These are phyloP conservation scores for Prototheca cutis DNA, from an alignment of 163 green algal species.

Conservation along the genomic window DNA sequence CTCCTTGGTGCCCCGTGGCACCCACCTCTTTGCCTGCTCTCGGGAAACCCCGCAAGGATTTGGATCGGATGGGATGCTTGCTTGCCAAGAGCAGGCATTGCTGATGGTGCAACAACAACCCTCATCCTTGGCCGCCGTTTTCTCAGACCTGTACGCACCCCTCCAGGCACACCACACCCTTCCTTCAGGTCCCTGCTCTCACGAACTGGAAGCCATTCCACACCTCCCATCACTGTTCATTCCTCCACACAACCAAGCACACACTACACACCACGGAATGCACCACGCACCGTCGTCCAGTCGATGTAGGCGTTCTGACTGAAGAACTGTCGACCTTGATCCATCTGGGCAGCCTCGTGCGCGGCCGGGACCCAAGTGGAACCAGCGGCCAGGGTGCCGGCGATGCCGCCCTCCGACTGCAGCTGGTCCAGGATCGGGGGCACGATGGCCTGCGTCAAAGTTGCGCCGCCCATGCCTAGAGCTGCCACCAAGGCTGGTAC, in stretches of 20 bases:
- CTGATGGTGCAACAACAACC: no score
- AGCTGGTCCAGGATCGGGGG: conserved; percentile 51
- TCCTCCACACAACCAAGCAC: background rate
- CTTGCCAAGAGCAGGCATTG: no score
- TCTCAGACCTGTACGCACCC: no score
- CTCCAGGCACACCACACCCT: no score
- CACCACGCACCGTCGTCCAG: conserved; percentile 27
- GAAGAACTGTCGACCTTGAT: conserved; percentile 60
- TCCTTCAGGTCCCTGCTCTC: no score
- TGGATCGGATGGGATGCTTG: no score
- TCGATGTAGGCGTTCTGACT: conserved; percentile 71
- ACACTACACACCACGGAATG: background rate
- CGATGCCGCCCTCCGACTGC: conserved; percentile 23
- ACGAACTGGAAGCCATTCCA: no score
- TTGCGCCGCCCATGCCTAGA: conserved; percentile 22
- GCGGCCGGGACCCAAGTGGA: conserved; percentile 57
- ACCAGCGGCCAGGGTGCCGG: no score
- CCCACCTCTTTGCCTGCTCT: conserved; percentile 31
- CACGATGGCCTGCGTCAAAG: conserved; percentile 21
- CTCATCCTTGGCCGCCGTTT: no score
- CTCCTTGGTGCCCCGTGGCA: background rate
- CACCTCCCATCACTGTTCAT: no score
- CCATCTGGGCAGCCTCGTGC: conserved; percentile 50
- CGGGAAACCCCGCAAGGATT: no score
- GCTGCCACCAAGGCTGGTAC: conserved; percentile 39